Base-by-base conservation (phyloP, 495 filamentous ascomycete species). In the Aspergillus ostianus region DNA sequence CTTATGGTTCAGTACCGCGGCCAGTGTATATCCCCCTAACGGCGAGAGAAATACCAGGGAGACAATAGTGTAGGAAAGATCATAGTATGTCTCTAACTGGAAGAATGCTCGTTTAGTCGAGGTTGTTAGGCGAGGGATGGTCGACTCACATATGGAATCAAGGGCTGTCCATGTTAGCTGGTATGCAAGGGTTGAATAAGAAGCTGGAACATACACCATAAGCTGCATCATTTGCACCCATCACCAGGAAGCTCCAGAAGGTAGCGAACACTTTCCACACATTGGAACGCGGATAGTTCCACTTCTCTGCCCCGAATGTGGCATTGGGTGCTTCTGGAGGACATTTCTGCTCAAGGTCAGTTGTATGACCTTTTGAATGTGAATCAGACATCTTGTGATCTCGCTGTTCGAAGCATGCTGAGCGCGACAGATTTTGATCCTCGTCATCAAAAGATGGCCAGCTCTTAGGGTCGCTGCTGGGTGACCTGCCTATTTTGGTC, bases 221-320 rank as follows among this genome's bases (percentile, higher is more conserved):
- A 3, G 88, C 87, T 27, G 86, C 89, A 76, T 96, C 91, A 69
- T 90, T 93, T 66, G 84, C 80, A 9, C 91, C 91, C 84, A 93
- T 86, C 4, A 90, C 81, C n/a, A 90, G 74, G 64, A 96, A 93
- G 51, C 74, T 77, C 77, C 83, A 90, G 63, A 90, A 85, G 18
- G 87, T 85, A 3, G 86, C 71, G 41, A 85, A 72, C n/a, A 84
- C 78, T 13, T 90, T 82, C 61, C 75, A 85, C 8, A 86, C 75
- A 71, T 92, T 93, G n/a, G 77, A 75, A 8, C 75, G 70, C 2
- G 89, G 82, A 21, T 81, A 65, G 64, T 96, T 93, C 91, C 91
- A 95, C 71, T 52, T 45, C 13, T 57, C 55, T 12, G 26, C 17
- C 7, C 47, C 55, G 15, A 10, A 21, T 17, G 41, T 50, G 10